Conservation (phyloP, 2,329 filamentous ascomycete genomes). For the Chaetothyriales sp. region DNA sequence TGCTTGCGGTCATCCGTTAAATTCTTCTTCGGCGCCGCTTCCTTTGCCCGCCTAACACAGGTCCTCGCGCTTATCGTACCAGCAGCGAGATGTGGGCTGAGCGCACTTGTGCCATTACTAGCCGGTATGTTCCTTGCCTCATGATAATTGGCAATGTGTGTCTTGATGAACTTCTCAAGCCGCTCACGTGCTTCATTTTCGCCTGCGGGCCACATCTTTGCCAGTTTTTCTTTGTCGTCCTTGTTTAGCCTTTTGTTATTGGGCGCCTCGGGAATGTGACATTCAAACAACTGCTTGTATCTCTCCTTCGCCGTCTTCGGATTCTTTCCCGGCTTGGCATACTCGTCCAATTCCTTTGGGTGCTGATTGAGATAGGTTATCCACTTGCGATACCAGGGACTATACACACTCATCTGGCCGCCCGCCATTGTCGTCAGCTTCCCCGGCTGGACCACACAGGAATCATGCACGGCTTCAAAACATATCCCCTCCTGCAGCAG, state of each 20-base stretch:
- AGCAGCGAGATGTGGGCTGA: slow-evolving; percentile 60
- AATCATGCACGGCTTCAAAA: slow-evolving; percentile 65
- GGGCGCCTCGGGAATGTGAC: slow-evolving; percentile 48
- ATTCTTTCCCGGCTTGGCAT: slow-evolving; percentile 46
- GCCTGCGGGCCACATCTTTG: slow-evolving; percentile 56
- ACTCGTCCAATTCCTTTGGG: slow-evolving; percentile 50
- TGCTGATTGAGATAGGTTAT: slow-evolving; percentile 58
- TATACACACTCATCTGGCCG: slow-evolving; percentile 72
- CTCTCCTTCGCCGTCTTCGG: slow-evolving; percentile 33
- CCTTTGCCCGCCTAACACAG: slow-evolving; percentile 49
- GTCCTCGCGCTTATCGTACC: slow-evolving; percentile 57
- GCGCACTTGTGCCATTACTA: slow-evolving; percentile 48
- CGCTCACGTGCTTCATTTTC: slow-evolving; percentile 56
- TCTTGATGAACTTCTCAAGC: slow-evolving; percentile 53
- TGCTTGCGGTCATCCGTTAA: slow-evolving; percentile 15
- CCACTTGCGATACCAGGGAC: slow-evolving; percentile 71
- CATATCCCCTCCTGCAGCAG: slow-evolving; percentile 51
- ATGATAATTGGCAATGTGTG: slow-evolving; percentile 49
- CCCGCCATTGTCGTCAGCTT: slow-evolving; percentile 48
- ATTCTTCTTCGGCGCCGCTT: slow-evolving; percentile 45
- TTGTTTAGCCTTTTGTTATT: slow-evolving; percentile 46
- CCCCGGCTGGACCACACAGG: slow-evolving; percentile 68
- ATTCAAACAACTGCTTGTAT: slow-evolving; percentile 46
- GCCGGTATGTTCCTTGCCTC: slow-evolving; percentile 53
- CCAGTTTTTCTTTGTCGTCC: slow-evolving; percentile 46